These are phyloP conservation scores for Conoideocrella luteorostrata DNA, from an alignment of 2,329 filamentous ascomycete genomes.

Conservation along the genomic window DNA sequence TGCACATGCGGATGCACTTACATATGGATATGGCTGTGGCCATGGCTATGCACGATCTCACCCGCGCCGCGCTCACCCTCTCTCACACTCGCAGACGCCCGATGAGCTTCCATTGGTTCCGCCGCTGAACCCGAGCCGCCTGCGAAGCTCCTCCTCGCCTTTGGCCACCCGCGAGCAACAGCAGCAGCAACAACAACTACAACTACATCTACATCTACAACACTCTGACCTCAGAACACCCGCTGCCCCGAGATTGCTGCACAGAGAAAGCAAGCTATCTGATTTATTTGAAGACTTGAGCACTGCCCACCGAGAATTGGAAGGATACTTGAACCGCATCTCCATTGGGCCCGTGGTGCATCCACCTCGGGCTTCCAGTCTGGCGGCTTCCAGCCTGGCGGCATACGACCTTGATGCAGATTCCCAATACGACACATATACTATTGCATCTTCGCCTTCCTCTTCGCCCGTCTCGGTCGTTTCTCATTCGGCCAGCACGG, in stretches of 20 bases:
- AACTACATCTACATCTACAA: too few relatives aligned
- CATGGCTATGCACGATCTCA: too few relatives aligned
- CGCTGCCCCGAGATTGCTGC: not conserved
- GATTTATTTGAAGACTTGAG: slow-evolving; percentile 13
- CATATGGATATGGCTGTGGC: not conserved
- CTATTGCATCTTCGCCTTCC: not conserved
- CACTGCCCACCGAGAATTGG: slow-evolving; percentile 11
- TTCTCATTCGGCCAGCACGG: not conserved
- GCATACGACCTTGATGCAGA: slow-evolving; percentile 6
- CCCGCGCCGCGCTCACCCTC: too few relatives aligned
- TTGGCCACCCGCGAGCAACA: too few relatives aligned
- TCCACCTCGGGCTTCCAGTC: not conserved
- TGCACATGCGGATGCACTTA: not conserved
- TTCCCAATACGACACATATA: slow-evolving; percentile 4
- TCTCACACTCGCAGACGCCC: slow-evolving; percentile 3
- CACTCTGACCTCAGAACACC: not conserved
- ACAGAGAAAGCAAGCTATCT: slow-evolving; percentile 5
- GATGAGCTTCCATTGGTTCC: slow-evolving; percentile 7
- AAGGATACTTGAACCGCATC: slow-evolving; percentile 8
- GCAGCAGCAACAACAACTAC: too few relatives aligned
- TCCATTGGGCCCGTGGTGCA: not conserved
- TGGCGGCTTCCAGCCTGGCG: slow-evolving; percentile 4
- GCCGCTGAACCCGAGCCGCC: slow-evolving; percentile 6
- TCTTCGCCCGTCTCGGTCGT: not conserved
- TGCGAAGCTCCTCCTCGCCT: slow-evolving; percentile 1